Evolutionary conservation across 768 basidiomycete species (phyloP).

Genomic region (Brasilioporus rufonigricans): DNA sequence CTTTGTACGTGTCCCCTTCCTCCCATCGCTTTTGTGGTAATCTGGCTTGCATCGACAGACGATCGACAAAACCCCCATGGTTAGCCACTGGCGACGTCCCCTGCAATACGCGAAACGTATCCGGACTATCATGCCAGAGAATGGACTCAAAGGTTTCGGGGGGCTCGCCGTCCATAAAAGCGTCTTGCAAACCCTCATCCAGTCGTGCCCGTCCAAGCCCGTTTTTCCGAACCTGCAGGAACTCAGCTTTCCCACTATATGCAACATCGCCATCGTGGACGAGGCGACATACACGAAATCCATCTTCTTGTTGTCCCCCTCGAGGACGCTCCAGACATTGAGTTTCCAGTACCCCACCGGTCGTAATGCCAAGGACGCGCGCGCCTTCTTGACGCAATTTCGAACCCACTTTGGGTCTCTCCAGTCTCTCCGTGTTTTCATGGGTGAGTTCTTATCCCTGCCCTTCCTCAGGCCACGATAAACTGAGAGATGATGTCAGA

Average conservation of each 20-base stretch:
- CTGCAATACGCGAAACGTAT: slow-evolving; percentile 21
- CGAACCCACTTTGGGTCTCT: slow-evolving; percentile 11
- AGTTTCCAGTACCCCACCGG: slow-evolving; percentile 16
- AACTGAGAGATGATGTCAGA: not conserved
- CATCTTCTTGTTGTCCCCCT: slow-evolving; percentile 9
- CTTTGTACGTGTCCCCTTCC: slow-evolving; percentile 8
- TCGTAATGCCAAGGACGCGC: slow-evolving; percentile 16
- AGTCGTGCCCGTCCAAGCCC: slow-evolving; percentile 21
- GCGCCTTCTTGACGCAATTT: slow-evolving; percentile 9
- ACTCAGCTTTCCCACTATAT: slow-evolving; percentile 13
- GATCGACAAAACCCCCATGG: slow-evolving; percentile 10
- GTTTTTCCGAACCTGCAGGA: slow-evolving; percentile 25
- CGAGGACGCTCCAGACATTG: slow-evolving; percentile 4
- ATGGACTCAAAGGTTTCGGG: slow-evolving; percentile 1
- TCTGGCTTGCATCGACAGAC: slow-evolving; percentile 3
- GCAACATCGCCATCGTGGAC: slow-evolving; percentile 18
- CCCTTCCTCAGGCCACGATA: too few species aligned
- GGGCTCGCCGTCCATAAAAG: slow-evolving; percentile 14
- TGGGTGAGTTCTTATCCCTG: slow-evolving; percentile 5
- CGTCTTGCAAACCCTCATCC: slow-evolving; percentile 16
- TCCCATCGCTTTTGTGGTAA: too few species aligned
- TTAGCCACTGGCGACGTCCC: slow-evolving; percentile 18
- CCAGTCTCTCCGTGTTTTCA: slow-evolving; percentile 16
- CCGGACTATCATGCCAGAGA: slow-evolving; percentile 10
- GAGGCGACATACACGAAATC: slow-evolving; percentile 10